A percentile compares a stretch with the other conserved stretches of the same genome.
Evolutionary conservation across 768 basidiomycete species (phyloP).

Genomic region (Lactarius hengduanensis): DNA sequence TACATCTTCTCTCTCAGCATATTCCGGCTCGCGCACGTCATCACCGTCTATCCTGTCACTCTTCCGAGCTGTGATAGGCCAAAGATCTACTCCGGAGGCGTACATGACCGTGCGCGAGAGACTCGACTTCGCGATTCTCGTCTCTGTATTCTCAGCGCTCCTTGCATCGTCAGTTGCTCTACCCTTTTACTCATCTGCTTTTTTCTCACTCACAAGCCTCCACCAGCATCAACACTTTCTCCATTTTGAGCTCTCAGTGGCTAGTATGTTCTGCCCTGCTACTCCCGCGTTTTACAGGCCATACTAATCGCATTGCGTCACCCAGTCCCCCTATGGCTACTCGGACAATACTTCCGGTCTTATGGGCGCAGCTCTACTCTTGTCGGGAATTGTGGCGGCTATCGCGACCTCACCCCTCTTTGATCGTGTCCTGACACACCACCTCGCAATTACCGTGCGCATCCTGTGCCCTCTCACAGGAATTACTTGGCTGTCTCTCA

Average conservation of each 20-base stretch:
- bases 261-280: constrained; percentile 47
- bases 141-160: constrained; percentile 59
- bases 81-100: constrained; percentile 40
- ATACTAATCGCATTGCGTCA: not conserved
- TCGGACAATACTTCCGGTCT: constrained; percentile 62
- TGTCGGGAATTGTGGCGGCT: constrained; percentile 70
- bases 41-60: constrained; percentile 55
- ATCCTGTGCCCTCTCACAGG: constrained; percentile 60
- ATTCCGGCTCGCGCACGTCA: constrained; percentile 57
- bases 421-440: constrained; percentile 79
- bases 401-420: constrained; percentile 70
- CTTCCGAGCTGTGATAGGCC: constrained; percentile 51
- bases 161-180: constrained; percentile 55
- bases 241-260: constrained; percentile 64
- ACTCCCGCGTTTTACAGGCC: not conserved
- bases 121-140: constrained; percentile 63
- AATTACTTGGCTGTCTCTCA: constrained; percentile 65
- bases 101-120: constrained; percentile 67
- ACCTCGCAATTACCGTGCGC: constrained; percentile 59
- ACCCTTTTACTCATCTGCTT: constrained; percentile 4
- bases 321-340: constrained; percentile 72
- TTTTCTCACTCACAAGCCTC: not conserved
- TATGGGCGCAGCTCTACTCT: constrained; percentile 64
- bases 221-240: constrained; percentile 58
- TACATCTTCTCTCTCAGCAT: constrained; percentile 43